Evolutionary conservation across 148 eudicot genomes (phyloP).

Genomic region (Mesembryanthemum crystallinum): DNA sequence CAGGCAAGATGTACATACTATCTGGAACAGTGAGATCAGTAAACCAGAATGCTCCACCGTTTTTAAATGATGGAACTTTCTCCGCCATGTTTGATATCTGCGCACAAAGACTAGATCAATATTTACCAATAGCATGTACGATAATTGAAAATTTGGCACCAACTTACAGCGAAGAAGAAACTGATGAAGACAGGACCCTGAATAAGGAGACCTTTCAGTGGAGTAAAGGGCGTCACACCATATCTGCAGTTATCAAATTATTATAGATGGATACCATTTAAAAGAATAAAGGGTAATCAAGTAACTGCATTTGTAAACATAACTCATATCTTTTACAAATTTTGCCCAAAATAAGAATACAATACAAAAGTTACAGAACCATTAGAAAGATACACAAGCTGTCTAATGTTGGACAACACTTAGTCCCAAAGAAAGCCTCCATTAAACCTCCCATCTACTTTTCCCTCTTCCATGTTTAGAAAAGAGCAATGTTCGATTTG

Average conservation of each 20-base stretch:
- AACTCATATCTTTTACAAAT: neutral
- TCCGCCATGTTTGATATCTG: conserved; percentile 92
- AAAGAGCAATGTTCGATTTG: neutral
- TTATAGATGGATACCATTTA: neutral
- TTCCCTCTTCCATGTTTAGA: neutral
- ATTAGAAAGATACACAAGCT: neutral
- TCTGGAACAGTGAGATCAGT: conserved; percentile 87
- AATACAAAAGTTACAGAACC: neutral
- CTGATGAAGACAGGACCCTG: conserved; percentile 87
- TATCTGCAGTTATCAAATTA: conserved; percentile 43
- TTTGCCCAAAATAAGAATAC: neutral
- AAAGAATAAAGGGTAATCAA: neutral
- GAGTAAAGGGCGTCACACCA: conserved; percentile 87
- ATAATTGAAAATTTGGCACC: conserved; percentile 5
- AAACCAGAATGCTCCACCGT: conserved; percentile 91
- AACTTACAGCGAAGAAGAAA: conserved; percentile 94
- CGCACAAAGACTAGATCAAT: conserved; percentile 16
- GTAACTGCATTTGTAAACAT: neutral
- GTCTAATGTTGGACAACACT: neutral
- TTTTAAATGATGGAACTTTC: conserved; percentile 86
- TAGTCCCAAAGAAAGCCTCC: neutral
- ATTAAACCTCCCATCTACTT: neutral
- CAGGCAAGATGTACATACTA: conserved; percentile 65
- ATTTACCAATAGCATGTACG: conserved; percentile 8
- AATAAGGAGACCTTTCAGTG: conserved; percentile 75